Percentiles rank a stretch among this genome's conserved stretches.
Evolutionary conservation across 495 filamentous ascomycete species (phyloP).

Genomic region (Geopyxis carbonaria): DNA sequence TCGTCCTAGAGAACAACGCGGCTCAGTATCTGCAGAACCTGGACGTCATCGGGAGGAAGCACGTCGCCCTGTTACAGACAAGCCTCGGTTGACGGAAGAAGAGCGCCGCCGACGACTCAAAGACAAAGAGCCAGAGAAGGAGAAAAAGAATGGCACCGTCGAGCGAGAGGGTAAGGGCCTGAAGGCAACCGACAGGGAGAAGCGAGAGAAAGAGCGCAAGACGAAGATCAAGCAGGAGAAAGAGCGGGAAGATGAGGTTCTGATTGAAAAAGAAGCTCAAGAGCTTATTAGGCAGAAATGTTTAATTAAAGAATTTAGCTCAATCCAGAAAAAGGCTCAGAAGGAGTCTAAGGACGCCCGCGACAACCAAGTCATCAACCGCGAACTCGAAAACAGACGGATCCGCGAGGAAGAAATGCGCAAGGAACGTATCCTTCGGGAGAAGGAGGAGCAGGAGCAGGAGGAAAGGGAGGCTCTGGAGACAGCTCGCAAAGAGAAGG

Average conservation of each 20-base stretch:
- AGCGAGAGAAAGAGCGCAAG: neutral
- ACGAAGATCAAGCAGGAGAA: neutral
- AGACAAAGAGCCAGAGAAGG: slow-evolving; percentile 10
- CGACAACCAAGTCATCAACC: slow-evolving; percentile 9
- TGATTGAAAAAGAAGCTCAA: slow-evolving; percentile 8
- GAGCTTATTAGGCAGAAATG: slow-evolving; percentile 14
- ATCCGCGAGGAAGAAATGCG: slow-evolving; percentile 5
- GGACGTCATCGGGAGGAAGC: slow-evolving; percentile 1
- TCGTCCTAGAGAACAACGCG: no score
- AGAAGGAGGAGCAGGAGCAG: slow-evolving; percentile 11
- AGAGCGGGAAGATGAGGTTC: neutral
- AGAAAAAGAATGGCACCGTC: slow-evolving; percentile 7
- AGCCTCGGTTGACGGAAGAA: slow-evolving; percentile 8
- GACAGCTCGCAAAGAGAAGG: neutral
- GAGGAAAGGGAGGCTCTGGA: slow-evolving; percentile 3
- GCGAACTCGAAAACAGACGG: slow-evolving; percentile 13
- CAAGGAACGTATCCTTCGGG: neutral
- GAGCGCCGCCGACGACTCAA: slow-evolving; percentile 3
- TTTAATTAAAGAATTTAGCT: slow-evolving; percentile 13
- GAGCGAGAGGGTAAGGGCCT: neutral
- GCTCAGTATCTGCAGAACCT: neutral
- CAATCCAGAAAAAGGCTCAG: slow-evolving; percentile 16
- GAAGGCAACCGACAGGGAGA: neutral
- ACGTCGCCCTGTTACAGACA: slow-evolving; percentile 1
- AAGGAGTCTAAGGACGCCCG: slow-evolving; percentile 9